Evolutionary conservation across 805 yeast genomes (phyloP).

Genomic region (Citeromyces nyonsensis): DNA sequence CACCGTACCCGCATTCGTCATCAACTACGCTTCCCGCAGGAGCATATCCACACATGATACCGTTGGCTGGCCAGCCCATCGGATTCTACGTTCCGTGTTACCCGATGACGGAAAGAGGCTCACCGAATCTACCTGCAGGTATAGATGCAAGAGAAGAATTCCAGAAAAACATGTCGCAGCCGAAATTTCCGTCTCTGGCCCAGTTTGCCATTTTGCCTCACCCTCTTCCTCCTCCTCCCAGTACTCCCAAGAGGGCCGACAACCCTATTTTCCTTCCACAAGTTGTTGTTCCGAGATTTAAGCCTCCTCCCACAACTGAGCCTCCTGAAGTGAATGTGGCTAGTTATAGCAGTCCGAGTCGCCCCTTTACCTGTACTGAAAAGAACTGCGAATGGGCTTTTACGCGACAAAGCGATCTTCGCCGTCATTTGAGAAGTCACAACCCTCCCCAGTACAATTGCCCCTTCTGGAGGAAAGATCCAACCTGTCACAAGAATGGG

Average conservation of each 20-base stretch:
- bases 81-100: too few species aligned
- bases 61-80: too few species aligned
- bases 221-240: conserved; percentile 1
- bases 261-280: too few species aligned
- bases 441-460: conserved; percentile 52
- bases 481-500: conserved; percentile 62
- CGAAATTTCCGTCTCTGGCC: background rate
- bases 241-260: background rate
- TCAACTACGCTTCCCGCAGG: too few species aligned
- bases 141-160: too few species aligned
- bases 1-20: too few species aligned
- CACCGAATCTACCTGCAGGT: too few species aligned
- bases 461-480: conserved; percentile 56
- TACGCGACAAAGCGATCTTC: conserved; percentile 50
- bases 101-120: too few species aligned
- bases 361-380: conserved; percentile 2
- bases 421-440: conserved; percentile 56
- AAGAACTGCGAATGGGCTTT: conserved; percentile 36
- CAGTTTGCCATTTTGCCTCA: background rate
- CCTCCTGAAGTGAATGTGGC: background rate
- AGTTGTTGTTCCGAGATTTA: too few species aligned
- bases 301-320: too few species aligned
- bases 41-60: too few species aligned
- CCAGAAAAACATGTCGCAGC: background rate
- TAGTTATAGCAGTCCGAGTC: conserved; percentile 1